Percentiles rank a stretch among this genome's conserved stretches.
Evolutionary conservation across 305 asterid species (phyloP).

Genomic region (Solanum chacoense): DNA sequence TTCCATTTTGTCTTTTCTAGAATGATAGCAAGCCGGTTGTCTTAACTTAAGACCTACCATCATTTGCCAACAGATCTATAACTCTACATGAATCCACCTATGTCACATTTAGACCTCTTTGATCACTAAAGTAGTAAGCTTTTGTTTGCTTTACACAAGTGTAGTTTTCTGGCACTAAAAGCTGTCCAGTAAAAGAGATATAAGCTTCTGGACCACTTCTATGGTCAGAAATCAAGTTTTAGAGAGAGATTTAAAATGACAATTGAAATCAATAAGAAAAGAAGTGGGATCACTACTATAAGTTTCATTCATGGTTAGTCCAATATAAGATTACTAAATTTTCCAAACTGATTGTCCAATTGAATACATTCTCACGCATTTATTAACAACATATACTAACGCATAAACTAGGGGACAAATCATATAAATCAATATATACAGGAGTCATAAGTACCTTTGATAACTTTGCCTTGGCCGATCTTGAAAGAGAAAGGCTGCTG

Average conservation of each 20-base stretch:
- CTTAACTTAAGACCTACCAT: not conserved
- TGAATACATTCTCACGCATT: not conserved
- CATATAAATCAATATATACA: not conserved
- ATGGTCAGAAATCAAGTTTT: not conserved
- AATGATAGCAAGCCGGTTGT: not conserved
- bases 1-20: not conserved
- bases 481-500: conserved; percentile 81
- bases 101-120: not conserved
- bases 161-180: not conserved
- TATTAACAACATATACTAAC: not conserved
- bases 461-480: conserved; percentile 75
- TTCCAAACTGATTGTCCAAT: not conserved
- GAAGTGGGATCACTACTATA: not conserved
- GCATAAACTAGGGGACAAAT: not conserved
- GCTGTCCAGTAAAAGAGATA: not conserved
- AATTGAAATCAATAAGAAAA: not conserved
- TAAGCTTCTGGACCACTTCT: not conserved
- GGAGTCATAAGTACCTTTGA: conserved; percentile 46
- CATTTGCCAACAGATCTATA: not conserved
- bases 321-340: not conserved
- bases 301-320: not conserved
- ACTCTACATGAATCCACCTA: not conserved
- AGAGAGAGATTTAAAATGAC: not conserved
- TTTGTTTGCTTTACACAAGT: not conserved
- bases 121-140: not conserved